A percentile compares a stretch with the other conserved stretches of the same genome.
Conservation (phyloP, 306 rosid species). For the Phaseolus lunatus region DNA sequence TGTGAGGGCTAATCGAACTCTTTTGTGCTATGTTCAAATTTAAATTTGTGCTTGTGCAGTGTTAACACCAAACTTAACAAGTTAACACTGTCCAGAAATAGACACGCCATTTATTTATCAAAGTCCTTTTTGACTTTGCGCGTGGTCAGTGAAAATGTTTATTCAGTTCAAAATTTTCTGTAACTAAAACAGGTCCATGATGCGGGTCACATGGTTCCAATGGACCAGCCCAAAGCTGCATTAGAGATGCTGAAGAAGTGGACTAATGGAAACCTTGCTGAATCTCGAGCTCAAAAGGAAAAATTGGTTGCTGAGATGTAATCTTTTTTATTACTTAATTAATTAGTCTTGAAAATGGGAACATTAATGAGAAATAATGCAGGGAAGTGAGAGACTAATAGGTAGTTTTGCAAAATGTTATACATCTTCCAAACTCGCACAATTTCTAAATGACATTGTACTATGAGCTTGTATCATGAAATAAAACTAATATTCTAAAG, state of each 20-base stretch:
- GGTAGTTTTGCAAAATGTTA: neutral
- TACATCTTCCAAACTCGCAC: neutral
- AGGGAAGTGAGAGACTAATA: conserved; percentile 4
- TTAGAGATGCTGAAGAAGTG: conserved; percentile 88
- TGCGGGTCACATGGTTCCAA: conserved; percentile 98
- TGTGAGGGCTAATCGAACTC: neutral
- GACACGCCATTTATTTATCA: neutral
- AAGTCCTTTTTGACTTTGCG: neutral
- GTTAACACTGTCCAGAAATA: neutral
- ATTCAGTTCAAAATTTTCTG: conserved; percentile 17
- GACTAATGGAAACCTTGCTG: conserved; percentile 71
- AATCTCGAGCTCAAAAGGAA: conserved; percentile 47
- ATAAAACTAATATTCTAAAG: neutral
- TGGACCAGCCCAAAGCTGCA: conserved; percentile 97
- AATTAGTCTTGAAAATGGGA: neutral
- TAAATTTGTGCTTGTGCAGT: conserved; percentile 19
- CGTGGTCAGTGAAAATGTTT: conserved; percentile 19
- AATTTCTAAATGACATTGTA: neutral
- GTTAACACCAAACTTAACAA: neutral
- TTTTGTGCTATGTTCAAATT: conserved; percentile 7
- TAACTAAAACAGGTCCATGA: conserved; percentile 75
- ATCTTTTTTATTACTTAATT: conserved; percentile 28
- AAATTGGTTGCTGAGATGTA: conserved; percentile 68
- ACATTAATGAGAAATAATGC: conserved; percentile 2
- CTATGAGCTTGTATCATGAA: neutral